Percentiles rank a stretch among this genome's conserved stretches.
Conservation (phyloP, 441 rosid genomes). For the Breynia disticha region DNA sequence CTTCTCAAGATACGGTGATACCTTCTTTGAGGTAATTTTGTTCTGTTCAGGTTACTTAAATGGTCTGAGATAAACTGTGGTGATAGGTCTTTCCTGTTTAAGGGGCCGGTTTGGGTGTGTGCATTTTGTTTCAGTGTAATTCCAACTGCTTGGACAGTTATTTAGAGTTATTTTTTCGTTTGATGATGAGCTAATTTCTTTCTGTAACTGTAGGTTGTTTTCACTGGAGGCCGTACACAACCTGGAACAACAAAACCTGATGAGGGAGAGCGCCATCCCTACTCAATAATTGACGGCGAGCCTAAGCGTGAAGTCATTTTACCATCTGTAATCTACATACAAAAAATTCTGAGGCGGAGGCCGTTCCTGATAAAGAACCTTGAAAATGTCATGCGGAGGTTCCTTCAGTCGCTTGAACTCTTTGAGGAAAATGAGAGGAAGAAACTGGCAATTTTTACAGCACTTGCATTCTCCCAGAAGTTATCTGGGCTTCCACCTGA, state of each 20-base stretch:
- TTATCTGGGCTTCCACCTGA: slow-evolving; percentile 95
- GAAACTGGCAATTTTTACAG: slow-evolving; percentile 95
- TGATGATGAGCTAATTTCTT: background rate
- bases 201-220: slow-evolving; percentile 55
- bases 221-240: slow-evolving; percentile 97
- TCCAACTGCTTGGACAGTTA: background rate
- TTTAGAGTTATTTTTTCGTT: background rate
- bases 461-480: slow-evolving; percentile 96
- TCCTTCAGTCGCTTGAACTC: slow-evolving; percentile 93
- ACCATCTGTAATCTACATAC: slow-evolving; percentile 81
- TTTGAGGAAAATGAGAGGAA: slow-evolving; percentile 96
- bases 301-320: slow-evolving; percentile 71
- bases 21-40: slow-evolving; percentile 74
- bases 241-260: slow-evolving; percentile 96
- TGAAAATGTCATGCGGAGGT: slow-evolving; percentile 87
- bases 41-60: no score
- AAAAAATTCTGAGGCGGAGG: slow-evolving; percentile 77
- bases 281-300: slow-evolving; percentile 83
- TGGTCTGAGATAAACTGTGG: no score
- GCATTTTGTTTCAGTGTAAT: background rate
- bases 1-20: slow-evolving; percentile 97
- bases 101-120: background rate
- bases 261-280: slow-evolving; percentile 93
- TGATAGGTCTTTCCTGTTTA: background rate
- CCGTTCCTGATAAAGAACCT: slow-evolving; percentile 96